Conservation (phyloP, 306 rosid genomes). For the Fragaria nilgerrensis region DNA sequence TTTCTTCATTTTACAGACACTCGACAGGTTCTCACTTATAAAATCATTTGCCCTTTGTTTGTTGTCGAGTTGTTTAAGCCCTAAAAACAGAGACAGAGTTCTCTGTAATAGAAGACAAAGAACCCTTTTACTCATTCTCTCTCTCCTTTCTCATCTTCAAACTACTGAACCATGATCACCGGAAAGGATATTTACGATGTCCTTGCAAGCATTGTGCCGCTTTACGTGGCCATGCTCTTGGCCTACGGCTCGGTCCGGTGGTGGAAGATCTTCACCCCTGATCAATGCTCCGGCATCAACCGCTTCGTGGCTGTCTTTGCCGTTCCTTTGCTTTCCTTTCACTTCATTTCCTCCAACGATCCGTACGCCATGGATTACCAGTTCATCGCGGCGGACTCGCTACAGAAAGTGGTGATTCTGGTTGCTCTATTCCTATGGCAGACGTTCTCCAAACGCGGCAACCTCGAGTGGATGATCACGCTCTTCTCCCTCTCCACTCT, state of each 20-base stretch:
- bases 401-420: conserved; percentile 63
- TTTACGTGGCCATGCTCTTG: conserved; percentile 77
- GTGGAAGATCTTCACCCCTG: conserved; percentile 88
- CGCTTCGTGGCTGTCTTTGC: conserved; percentile 83
- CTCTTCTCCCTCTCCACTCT: conserved; percentile 82
- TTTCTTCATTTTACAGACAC: conserved; percentile 8
- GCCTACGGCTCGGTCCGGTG: conserved; percentile 79
- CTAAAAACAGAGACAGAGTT: neutral
- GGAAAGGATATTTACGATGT: conserved; percentile 80
- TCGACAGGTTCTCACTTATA: neutral
- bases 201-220: conserved; percentile 71
- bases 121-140: neutral
- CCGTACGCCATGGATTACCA: conserved; percentile 78
- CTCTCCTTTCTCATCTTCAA: neutral
- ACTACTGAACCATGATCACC: conserved; percentile 46
- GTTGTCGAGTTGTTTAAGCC: neutral
- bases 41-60: neutral
- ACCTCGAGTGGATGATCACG: conserved; percentile 74
- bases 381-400: conserved; percentile 82
- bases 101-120: conserved; percentile 13
- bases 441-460: conserved; percentile 50
- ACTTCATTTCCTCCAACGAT: conserved; percentile 72
- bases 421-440: conserved; percentile 75
- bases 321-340: conserved; percentile 79
- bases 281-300: conserved; percentile 85